Evolutionary conservation across 768 basidiomycete genomes (phyloP).

Genomic region (Lentinus tigrinus): DNA sequence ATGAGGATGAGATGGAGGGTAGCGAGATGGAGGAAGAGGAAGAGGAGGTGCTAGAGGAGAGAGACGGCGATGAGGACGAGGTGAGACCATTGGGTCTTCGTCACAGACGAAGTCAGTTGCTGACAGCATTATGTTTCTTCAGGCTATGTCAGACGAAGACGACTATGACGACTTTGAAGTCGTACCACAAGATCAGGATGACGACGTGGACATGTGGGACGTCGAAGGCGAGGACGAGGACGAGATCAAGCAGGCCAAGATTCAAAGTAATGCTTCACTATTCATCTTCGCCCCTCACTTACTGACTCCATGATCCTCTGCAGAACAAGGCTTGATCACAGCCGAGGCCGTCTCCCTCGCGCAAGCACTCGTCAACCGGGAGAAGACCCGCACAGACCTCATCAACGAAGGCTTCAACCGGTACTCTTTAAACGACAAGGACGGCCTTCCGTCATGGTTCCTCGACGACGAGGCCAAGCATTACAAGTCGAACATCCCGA

Average conservation of each 20-base stretch:
- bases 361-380: conserved; percentile 85
- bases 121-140: neutral
- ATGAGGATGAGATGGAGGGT: conserved; percentile 29
- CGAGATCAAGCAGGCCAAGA: conserved; percentile 59
- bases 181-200: conserved; percentile 62
- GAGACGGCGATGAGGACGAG: no score
- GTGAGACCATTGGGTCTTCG: neutral
- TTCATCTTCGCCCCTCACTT: neutral
- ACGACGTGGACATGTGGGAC: conserved; percentile 75
- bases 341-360: conserved; percentile 91
- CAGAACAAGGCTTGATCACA: conserved; percentile 82
- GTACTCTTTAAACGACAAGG: conserved; percentile 88
- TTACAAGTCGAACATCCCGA: conserved; percentile 93
- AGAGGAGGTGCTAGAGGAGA: conserved; percentile 14
- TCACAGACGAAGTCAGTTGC: neutral
- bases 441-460: conserved; percentile 94
- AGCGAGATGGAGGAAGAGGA: conserved; percentile 35
- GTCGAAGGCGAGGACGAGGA: conserved; percentile 77
- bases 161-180: conserved; percentile 69
- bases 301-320: conserved; percentile 3
- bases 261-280: conserved; percentile 54
- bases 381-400: conserved; percentile 84
- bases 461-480: conserved; percentile 92
- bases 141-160: conserved; percentile 28
- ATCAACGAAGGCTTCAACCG: conserved; percentile 96